Conservation (phyloP, 1,284 basidiomycete genomes). For the Pseudozyma tsukubaensis region DNA sequence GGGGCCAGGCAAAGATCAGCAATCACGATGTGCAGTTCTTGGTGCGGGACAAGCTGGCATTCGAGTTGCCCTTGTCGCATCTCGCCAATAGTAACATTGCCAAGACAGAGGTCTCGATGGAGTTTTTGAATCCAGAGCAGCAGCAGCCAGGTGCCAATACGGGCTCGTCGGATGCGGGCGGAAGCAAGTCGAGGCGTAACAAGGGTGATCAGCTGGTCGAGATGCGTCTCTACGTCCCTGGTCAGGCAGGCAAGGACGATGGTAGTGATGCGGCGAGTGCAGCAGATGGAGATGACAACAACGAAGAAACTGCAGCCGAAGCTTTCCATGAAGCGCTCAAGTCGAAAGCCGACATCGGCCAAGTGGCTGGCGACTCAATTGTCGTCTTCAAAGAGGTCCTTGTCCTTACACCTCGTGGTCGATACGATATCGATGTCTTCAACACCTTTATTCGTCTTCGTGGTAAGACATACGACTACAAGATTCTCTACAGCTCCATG, state of each 20-base stretch:
- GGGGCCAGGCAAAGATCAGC: constrained; percentile 77
- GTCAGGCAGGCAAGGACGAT: constrained; percentile 73
- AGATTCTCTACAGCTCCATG: constrained; percentile 91
- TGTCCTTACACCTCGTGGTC: constrained; percentile 92
- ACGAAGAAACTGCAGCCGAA: constrained; percentile 84
- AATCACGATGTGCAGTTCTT: constrained; percentile 90
- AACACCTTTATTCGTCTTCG: constrained; percentile 90
- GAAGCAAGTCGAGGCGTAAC: constrained; percentile 49
- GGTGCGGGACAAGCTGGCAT: constrained; percentile 88
- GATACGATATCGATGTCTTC: constrained; percentile 98
- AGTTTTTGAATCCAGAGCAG: constrained; percentile 77
- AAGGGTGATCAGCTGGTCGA: constrained; percentile 82
- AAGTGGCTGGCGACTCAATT: constrained; percentile 90
- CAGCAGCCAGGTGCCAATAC: constrained; percentile 67
- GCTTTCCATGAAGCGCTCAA: constrained; percentile 97
- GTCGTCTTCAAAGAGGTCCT: constrained; percentile 96
- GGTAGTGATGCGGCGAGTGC: constrained; percentile 73
- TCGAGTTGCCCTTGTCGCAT: constrained; percentile 86
- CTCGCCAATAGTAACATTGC: constrained; percentile 99
- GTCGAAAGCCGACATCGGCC: constrained; percentile 94
- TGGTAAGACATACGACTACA: constrained; percentile 99
- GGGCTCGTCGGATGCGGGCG: constrained; percentile 56
- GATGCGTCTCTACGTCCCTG: constrained; percentile 95
- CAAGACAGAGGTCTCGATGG: constrained; percentile 95
- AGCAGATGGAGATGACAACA: constrained; percentile 70